phyloP scores from a whole-genome alignment of 2,329 filamentous ascomycete genomes.

The Penicillium freii region DNA sequence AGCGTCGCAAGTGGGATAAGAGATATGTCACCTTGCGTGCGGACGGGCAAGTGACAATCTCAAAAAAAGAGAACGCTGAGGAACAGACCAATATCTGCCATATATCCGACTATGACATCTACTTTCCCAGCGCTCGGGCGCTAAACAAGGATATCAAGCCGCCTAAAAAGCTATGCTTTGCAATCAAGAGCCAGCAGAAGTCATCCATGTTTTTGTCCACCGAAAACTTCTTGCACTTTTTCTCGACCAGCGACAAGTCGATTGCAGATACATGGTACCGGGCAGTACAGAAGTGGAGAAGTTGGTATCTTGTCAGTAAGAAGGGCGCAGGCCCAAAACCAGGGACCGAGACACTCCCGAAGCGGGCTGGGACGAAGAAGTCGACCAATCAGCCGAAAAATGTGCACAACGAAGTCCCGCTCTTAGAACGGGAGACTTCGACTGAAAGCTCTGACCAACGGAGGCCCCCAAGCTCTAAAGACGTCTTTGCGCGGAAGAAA shows the following conservation, averaged over 20 bases:
- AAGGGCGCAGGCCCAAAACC: constrained; percentile 56
- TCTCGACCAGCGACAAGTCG: constrained; percentile 71
- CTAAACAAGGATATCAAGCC: constrained; percentile 70
- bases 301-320: constrained; percentile 82
- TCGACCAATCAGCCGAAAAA: constrained; percentile 16
- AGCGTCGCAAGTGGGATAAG: constrained; percentile 84
- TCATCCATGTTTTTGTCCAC: constrained; percentile 77
- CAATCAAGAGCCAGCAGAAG: constrained; percentile 89
- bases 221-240: constrained; percentile 88
- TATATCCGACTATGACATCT: constrained; percentile 89
- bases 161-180: constrained; percentile 81
- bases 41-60: constrained; percentile 68
- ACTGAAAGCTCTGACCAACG: constrained; percentile 31
- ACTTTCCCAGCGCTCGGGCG: constrained; percentile 69
- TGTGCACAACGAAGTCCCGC: constrained; percentile 56
- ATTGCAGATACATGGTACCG: constrained; percentile 68
- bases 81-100: constrained; percentile 73
- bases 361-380: constrained; percentile 29
- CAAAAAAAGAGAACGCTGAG: constrained; percentile 71
- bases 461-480: constrained; percentile 21
- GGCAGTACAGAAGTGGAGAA: constrained; percentile 76
- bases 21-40: constrained; percentile 70
- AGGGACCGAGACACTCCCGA: constrained; percentile 17
- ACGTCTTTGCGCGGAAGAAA: constrained; percentile 30
- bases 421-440: constrained; percentile 59